Evolutionary conservation across 371 early-diverging fungal genomes (phyloP), one percentile per base, ranked within the genome.

Genomic region (Choanephora cucurbitarum): DNA sequence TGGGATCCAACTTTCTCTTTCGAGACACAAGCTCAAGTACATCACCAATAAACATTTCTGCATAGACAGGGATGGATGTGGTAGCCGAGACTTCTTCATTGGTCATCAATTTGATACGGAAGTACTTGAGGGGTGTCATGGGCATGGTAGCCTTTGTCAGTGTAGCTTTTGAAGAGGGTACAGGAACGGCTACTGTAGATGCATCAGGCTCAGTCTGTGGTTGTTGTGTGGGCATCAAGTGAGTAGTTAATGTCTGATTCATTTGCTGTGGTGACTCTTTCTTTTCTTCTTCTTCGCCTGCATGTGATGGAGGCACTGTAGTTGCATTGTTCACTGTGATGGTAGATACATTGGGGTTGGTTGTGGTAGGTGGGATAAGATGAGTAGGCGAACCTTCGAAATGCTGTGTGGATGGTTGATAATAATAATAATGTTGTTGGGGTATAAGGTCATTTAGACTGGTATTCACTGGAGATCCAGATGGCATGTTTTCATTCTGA

Each of bases 11-110:
- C 62, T 90, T 91, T 42, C 94, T 80, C 66, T 95, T 96, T 33
- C 81, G 66, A 53, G 96, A 96, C 17, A 95, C 89, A 2, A 80
- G 75, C n/a, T 90, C 86, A 44, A 95, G 85, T 13, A 95, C 90
- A 31, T 90, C 90, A 18, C 83, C 80, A 52, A 98, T 83, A 19
- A 88, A 81, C 73, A 88, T 89, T 55, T 86, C 82, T 1, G 85
- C 76, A 45, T 84, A 71, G 10, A 92, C 84, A 44, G 87, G 89
- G 18, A 96, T 85, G 1, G 95, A 93, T 0, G 95, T 96, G 1
- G 94, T 94, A 32, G 93, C 93, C 18, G 79, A 72, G 10, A 85
- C 85, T 48, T 81, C 84, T 39, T 82, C 79, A 49, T 74, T 70
- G 6, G 84, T 83, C 65, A 82, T 79, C 1, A 85, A 60, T 28